Percentiles rank a stretch among this genome's conserved stretches.
These are phyloP conservation scores for Metarhizium humberi DNA, from an alignment of 2,329 filamentous ascomycete species.

Conservation along the genomic window DNA sequence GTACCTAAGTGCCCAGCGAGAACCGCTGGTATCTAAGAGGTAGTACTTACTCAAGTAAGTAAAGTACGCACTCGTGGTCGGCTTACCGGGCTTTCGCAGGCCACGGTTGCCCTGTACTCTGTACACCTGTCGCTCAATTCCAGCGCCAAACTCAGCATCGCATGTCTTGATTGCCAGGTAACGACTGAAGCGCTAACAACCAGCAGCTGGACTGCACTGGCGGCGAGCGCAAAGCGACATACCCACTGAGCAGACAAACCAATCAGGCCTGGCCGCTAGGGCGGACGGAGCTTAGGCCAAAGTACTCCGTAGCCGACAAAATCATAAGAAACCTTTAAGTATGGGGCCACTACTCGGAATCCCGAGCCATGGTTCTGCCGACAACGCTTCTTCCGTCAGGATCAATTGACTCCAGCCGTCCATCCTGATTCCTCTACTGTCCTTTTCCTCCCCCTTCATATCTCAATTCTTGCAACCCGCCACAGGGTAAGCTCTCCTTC, in stretches of 20 bases:
- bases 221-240: no score
- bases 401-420: neutral
- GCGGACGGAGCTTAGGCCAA: neutral
- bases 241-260: neutral
- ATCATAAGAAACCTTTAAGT: neutral
- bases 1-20: neutral
- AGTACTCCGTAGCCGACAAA: neutral
- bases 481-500: neutral
- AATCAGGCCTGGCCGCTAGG: constrained; percentile 1
- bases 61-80: no score
- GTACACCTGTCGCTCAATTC: no score
- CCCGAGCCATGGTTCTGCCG: neutral
- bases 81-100: no score
- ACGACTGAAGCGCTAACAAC: no score
- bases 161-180: no score
- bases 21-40: no score
- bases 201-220: no score
- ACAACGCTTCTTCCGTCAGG: constrained; percentile 1
- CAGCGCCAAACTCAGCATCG: no score
- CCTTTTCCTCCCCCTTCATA: neutral
- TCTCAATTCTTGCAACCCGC: neutral
- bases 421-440: neutral
- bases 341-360: neutral
- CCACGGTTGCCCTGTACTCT: no score
- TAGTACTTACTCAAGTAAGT: no score